Evolutionary conservation across 371 early-diverging fungal genomes (phyloP).

Genomic region (Blakeslea trispora): DNA sequence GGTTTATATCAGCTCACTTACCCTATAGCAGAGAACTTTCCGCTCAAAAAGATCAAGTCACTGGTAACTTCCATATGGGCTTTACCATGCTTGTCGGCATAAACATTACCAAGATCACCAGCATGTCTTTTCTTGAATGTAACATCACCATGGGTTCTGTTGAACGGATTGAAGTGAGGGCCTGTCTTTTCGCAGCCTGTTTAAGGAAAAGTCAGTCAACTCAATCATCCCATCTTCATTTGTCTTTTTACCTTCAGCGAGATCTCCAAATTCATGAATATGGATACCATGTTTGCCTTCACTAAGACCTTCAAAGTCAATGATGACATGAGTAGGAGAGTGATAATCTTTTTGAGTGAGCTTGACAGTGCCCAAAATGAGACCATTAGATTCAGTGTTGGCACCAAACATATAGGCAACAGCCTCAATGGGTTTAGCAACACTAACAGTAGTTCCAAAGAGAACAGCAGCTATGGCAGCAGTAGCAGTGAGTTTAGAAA

Average conservation of each 20-base stretch:
- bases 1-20: constrained; percentile 21
- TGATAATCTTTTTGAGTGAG: constrained; percentile 66
- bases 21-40: constrained; percentile 76
- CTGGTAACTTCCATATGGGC: constrained; percentile 58
- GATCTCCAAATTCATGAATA: constrained; percentile 78
- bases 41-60: constrained; percentile 64
- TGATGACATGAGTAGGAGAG: constrained; percentile 57
- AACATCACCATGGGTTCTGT: constrained; percentile 80
- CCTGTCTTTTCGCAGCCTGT: constrained; percentile 76
- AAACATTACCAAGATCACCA: constrained; percentile 88
- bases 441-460: neutral
- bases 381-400: constrained; percentile 59
- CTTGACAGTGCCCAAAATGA: constrained; percentile 69
- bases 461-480: too few relatives aligned
- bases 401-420: constrained; percentile 62
- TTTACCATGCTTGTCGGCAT: constrained; percentile 54
- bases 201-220: neutral
- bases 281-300: constrained; percentile 91
- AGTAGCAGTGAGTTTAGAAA: too few relatives aligned
- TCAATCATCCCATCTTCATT: too few relatives aligned
- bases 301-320: constrained; percentile 63
- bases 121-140: constrained; percentile 68
- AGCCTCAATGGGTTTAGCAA: constrained; percentile 50
- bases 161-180: constrained; percentile 81
- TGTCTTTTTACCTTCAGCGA: constrained; percentile 59